A percentile compares a stretch with the other conserved stretches of the same genome.
Conservation (phyloP, 1,284 basidiomycete species). For the Veloporphyrellus conicus region DNA sequence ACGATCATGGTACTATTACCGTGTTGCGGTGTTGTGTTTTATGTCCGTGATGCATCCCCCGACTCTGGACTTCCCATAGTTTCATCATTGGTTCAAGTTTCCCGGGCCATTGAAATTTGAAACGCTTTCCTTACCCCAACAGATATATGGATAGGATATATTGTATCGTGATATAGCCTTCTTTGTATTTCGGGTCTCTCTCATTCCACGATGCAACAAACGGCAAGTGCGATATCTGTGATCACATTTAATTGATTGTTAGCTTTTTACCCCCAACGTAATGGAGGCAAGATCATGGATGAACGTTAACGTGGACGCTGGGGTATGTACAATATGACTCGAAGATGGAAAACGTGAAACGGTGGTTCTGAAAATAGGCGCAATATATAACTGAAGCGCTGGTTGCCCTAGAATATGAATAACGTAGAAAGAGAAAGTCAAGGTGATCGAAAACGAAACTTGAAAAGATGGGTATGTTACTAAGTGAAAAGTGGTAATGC, state of each 20-base stretch:
- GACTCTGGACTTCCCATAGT: no score
- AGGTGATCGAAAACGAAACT: background rate
- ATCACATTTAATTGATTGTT: background rate
- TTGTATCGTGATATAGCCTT: no score
- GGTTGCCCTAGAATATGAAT: conserved; percentile 15
- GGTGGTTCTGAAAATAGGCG: background rate
- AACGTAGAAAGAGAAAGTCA: conserved; percentile 4
- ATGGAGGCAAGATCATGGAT: background rate
- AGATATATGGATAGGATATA: no score
- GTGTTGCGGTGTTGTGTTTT: conserved; percentile 39
- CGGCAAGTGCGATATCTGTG: no score
- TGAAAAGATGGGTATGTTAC: background rate
- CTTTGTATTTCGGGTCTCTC: no score
- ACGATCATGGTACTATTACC: conserved; percentile 70
- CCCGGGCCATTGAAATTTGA: no score
- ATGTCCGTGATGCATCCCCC: no score
- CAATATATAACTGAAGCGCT: conserved; percentile 19
- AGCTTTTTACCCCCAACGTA: background rate
- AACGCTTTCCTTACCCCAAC: no score
- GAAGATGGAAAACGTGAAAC: background rate
- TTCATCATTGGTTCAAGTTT: no score
- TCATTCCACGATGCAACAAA: no score
- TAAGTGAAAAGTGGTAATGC: background rate
- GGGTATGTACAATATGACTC: conserved; percentile 6
- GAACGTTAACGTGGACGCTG: background rate